Evolutionary conservation across 2,329 filamentous ascomycete species (phyloP).

Genomic region (Fusarium sarcochroum): DNA sequence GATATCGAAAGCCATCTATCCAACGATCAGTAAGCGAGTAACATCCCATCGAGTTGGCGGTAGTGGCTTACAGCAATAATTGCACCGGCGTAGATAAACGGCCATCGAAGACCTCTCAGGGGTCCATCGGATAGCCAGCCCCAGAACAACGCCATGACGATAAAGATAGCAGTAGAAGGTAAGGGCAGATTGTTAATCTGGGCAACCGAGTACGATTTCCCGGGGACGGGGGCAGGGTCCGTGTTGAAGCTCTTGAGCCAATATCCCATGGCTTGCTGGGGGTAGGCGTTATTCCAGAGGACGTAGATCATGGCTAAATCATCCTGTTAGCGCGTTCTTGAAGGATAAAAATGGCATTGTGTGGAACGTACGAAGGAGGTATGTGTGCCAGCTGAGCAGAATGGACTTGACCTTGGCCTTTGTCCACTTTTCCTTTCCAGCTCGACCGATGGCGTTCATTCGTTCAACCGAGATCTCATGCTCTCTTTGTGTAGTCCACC

Average conservation of each 20-base stretch:
- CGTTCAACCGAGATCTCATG: slow-evolving; percentile 40
- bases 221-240: not conserved
- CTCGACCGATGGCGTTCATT: slow-evolving; percentile 24
- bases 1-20: slow-evolving; percentile 28
- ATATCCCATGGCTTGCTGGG: slow-evolving; percentile 6
- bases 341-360: rapidly evolving
- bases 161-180: slow-evolving; percentile 35
- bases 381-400: slow-evolving; percentile 39
- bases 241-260: slow-evolving; percentile 18
- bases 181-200: slow-evolving; percentile 26
- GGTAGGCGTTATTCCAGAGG: slow-evolving; percentile 14
- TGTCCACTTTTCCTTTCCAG: slow-evolving; percentile 38
- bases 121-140: slow-evolving; percentile 41
- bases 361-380: slow-evolving; percentile 15
- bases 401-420: slow-evolving; percentile 29
- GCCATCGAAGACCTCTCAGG: slow-evolving; percentile 28
- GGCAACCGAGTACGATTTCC: slow-evolving; percentile 7
- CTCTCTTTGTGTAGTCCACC: slow-evolving; percentile 47
- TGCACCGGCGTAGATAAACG: slow-evolving; percentile 39
- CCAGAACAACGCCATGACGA: slow-evolving; percentile 34
- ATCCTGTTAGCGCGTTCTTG: not conserved
- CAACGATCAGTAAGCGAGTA: rapidly evolving
- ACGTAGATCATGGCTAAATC: slow-evolving; percentile 8
- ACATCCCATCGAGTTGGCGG: rapidly evolving
- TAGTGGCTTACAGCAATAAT: slow-evolving; percentile 23